Percentiles rank a stretch among this genome's conserved stretches.
phyloP scores from a whole-genome alignment of 2,329 filamentous ascomycete species.

The Sordariomycetes sp. region DNA sequence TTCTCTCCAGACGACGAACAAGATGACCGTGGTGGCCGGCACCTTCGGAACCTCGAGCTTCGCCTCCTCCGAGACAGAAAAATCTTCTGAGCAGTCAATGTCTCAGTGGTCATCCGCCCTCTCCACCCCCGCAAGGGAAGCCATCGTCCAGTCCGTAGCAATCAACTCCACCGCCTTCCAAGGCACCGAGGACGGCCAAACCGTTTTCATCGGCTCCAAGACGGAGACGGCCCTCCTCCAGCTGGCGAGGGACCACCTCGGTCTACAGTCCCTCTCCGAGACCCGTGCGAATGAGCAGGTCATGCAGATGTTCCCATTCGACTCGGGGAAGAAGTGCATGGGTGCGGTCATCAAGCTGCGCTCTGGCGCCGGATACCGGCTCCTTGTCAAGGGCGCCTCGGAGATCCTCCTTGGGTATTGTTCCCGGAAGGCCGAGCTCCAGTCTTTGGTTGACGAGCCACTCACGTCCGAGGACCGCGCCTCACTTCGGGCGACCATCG shows the following conservation, averaged over 20 bases:
- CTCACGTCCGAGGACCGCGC: constrained; percentile 33
- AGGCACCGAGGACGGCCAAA: constrained; percentile 30
- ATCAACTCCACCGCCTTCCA: constrained; percentile 51
- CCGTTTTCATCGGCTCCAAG: constrained; percentile 41
- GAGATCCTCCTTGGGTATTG: constrained; percentile 40
- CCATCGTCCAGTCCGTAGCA: constrained; percentile 29
- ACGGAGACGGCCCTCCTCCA: constrained; percentile 43
- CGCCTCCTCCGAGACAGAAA: constrained; percentile 3
- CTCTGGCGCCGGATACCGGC: constrained; percentile 27
- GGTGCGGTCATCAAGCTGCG: constrained; percentile 36
- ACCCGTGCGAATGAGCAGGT: constrained; percentile 31
- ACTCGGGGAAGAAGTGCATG: constrained; percentile 45
- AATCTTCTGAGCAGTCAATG: constrained; percentile 6
- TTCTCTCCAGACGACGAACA: constrained; percentile 40
- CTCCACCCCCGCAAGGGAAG: constrained; percentile 3
- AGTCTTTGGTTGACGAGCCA: constrained; percentile 33
- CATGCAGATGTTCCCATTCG: constrained; percentile 40
- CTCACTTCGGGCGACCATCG: constrained; percentile 42
- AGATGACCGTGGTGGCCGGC: constrained; percentile 64
- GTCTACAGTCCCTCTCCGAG: constrained; percentile 32
- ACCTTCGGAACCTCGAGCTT: constrained; percentile 40
- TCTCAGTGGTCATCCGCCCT: constrained; percentile 15
- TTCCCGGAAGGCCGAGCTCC: constrained; percentile 26
- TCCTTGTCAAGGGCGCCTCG: constrained; percentile 45
- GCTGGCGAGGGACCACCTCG: constrained; percentile 36